phyloP scores from a whole-genome alignment of 129 eudicot genomes.

The Saposhnikovia divaricata region DNA sequence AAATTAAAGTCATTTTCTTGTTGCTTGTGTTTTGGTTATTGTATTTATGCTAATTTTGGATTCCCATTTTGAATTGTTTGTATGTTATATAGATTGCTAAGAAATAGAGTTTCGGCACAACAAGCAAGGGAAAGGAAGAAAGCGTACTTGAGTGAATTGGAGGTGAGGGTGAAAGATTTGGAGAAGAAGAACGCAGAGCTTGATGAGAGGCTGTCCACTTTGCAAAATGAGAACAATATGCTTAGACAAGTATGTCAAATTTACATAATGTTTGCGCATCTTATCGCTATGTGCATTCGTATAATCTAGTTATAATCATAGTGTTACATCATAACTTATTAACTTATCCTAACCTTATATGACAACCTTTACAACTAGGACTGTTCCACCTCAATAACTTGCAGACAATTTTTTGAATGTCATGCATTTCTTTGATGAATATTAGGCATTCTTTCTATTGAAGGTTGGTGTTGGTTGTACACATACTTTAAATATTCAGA shows the following conservation, averaged over 20 bases:
- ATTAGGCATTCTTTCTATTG: neutral
- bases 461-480: neutral
- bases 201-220: conserved; percentile 82
- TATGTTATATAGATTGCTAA: conserved; percentile 50
- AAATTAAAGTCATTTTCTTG: neutral
- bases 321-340: neutral
- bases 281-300: neutral
- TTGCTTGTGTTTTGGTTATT: neutral
- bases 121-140: conserved; percentile 99
- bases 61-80: neutral
- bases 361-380: neutral
- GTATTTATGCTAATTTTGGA: neutral
- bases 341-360: neutral
- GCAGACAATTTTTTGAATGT: neutral
- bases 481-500: neutral
- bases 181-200: conserved; percentile 87
- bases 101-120: conserved; percentile 96
- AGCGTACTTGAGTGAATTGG: conserved; percentile 75
- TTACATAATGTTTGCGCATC: neutral
- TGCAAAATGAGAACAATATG: conserved; percentile 96
- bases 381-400: neutral
- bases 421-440: neutral
- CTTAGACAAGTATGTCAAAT: conserved; percentile 69
- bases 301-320: neutral
- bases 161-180: conserved; percentile 72